These are phyloP conservation scores for Oryza glumipatula DNA, from an alignment of 176 grass and related monocot genomes.

Conservation along the genomic window DNA sequence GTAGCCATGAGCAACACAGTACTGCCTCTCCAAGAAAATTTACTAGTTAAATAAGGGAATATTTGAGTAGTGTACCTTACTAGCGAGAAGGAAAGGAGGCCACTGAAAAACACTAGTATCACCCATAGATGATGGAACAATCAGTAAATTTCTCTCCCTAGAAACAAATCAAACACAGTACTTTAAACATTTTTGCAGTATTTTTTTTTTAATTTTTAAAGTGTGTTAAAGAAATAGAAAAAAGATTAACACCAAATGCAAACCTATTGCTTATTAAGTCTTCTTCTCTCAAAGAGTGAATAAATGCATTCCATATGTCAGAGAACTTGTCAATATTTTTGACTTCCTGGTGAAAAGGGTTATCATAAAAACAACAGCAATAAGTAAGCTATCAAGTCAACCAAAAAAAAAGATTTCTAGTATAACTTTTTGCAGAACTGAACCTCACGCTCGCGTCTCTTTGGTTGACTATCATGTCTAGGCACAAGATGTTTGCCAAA, in stretches of 20 bases:
- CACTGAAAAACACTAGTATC: slow-evolving; percentile 71
- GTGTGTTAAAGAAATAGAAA: slow-evolving; percentile 13
- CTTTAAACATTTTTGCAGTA: slow-evolving; percentile 13
- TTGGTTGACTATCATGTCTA: background rate
- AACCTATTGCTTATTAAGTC: slow-evolving; percentile 88
- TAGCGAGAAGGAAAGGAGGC: slow-evolving; percentile 98
- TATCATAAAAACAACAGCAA: slow-evolving; percentile 11
- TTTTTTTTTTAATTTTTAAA: background rate
- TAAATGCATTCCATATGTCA: slow-evolving; percentile 86
- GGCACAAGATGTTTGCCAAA: slow-evolving; percentile 71
- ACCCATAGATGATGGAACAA: slow-evolving; percentile 71
- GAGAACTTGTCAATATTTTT: slow-evolving; percentile 67
- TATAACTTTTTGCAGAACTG: background rate
- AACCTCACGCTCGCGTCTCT: slow-evolving; percentile 44
- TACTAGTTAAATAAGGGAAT: slow-evolving; percentile 16
- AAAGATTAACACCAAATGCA: slow-evolving; percentile 31
- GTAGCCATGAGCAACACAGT: slow-evolving; percentile 4
- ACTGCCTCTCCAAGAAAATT: background rate
- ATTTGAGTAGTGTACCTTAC: slow-evolving; percentile 61
- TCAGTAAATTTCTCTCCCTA: slow-evolving; percentile 76
- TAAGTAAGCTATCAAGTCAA: slow-evolving; percentile 4
- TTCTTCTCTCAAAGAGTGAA: slow-evolving; percentile 76
- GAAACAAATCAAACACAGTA: slow-evolving; percentile 40
- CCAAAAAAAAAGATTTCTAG: slow-evolving; percentile 14
- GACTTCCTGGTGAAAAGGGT: slow-evolving; percentile 53